Base-by-base conservation (phyloP, 2,329 filamentous ascomycete genomes). In the Pezicula carpinea region DNA sequence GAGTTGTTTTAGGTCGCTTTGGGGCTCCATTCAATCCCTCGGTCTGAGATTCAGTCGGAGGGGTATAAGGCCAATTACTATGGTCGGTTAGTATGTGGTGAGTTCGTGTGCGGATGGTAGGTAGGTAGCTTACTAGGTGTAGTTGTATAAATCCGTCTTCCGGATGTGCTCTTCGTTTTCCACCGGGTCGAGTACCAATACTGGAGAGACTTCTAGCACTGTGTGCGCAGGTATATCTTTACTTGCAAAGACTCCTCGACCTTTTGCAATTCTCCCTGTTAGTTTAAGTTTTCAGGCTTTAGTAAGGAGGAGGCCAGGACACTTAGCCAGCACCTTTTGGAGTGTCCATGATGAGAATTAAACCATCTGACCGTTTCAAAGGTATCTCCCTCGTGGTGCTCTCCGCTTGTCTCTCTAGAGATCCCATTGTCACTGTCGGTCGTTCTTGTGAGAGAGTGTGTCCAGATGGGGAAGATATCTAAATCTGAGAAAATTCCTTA, bases 141-240 rank as follows among this genome's bases (percentile, higher is more conserved):
- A 80, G 57, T 80, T 72, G 57, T 72, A 74, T 4, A 81, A 59
- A 2, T 66, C 64, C 0, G 76, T 79, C 23, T 76, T 68, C 44
- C 67, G 65, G 47, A 79, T 68, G 55, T 79, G 67, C 11, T 66
- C 53, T 46, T 66, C 64, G 52, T 75, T 77, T 53, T 79, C 75
- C 36, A 64, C 55, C 1, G 66, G 55, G 22, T 68, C 66, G 14
- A 81, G 61, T 3, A 79, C 60, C 5, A 80, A 59, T 5, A 78
- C 75, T 4, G 76, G 75, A 34, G 67, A 76, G 7, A 72, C 69
- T 53, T 79, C 77, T 48, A 80, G 62, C 5, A 75, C 59, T 0
- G 72, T 76, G 11, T 68, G 65, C 2, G 69, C 66, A 14, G 72
- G 65, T 43, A 80, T 77, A 31, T 62, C 56, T 46, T 54, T 55